Conservation (phyloP, 495 filamentous ascomycete genomes). For the Articulospora tetracladia region DNA sequence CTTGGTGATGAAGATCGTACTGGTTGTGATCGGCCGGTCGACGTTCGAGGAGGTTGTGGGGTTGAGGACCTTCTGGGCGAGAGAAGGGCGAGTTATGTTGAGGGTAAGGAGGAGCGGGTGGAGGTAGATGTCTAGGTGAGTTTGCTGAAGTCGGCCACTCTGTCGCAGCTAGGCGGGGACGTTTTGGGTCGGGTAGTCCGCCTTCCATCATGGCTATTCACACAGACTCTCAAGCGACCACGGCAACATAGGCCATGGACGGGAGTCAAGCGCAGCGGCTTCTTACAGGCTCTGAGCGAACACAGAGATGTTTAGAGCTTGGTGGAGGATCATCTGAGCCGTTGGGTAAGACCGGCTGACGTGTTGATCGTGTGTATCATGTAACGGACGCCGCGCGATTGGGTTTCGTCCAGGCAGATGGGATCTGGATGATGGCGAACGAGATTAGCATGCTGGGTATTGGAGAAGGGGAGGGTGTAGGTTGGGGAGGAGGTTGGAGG, state of each 20-base stretch:
- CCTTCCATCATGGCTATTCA: slow-evolving; percentile 22
- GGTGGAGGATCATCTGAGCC: slow-evolving; percentile 23
- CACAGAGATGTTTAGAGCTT: slow-evolving; percentile 20
- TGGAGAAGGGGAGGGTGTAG: neutral
- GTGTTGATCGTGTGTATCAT: slow-evolving; percentile 19
- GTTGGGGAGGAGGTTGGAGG: neutral
- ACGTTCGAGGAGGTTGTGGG: slow-evolving; percentile 14
- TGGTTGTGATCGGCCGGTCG: slow-evolving; percentile 13
- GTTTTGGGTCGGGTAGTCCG: slow-evolving; percentile 23
- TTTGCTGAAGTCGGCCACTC: slow-evolving; percentile 18
- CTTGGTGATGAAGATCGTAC: slow-evolving; percentile 19
- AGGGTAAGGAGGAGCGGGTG: slow-evolving; percentile 3
- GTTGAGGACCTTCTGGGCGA: slow-evolving; percentile 3
- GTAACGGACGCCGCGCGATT: slow-evolving; percentile 13
- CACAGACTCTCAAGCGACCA: slow-evolving; percentile 21
- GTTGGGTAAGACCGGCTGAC: slow-evolving; percentile 23
- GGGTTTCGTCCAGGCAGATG: slow-evolving; percentile 2
- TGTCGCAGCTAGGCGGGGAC: slow-evolving; percentile 15
- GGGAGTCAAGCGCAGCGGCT: slow-evolving; percentile 25
- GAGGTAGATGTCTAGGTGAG: slow-evolving; percentile 19
- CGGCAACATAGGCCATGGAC: slow-evolving; percentile 26
- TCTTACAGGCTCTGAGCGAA: slow-evolving; percentile 25
- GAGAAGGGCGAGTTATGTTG: slow-evolving; percentile 14
- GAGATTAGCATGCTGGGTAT: slow-evolving; percentile 4
- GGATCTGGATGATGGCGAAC: neutral